These are phyloP conservation scores for Kwoniella sp. DNA, from an alignment of 768 basidiomycete species.

Conservation along the genomic window DNA sequence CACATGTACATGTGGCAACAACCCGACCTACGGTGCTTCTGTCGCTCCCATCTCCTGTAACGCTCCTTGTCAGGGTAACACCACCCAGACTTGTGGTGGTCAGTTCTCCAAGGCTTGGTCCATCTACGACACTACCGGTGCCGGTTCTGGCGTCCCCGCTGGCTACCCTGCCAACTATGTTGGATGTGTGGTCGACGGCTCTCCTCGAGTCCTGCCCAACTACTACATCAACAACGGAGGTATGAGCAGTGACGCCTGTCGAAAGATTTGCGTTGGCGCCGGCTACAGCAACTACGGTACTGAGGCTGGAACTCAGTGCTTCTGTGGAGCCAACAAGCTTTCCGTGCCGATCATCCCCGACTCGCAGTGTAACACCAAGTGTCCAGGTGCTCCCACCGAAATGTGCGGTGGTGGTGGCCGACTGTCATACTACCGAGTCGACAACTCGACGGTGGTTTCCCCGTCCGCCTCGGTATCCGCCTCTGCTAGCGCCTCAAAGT, in stretches of 20 bases:
- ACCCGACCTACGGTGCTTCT: conserved; percentile 22
- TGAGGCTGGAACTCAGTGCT: conserved; percentile 34
- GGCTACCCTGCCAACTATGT: conserved; percentile 33
- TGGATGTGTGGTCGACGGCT: conserved; percentile 29
- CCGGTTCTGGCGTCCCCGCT: conserved; percentile 11
- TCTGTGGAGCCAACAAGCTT: conserved; percentile 34
- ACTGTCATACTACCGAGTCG: conserved; percentile 28
- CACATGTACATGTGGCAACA: conserved; percentile 43
- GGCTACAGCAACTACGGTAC: conserved; percentile 33
- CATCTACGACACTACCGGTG: conserved; percentile 37
- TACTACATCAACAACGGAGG: conserved; percentile 14
- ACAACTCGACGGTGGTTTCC: conserved; percentile 4
- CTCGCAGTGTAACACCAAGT: conserved; percentile 31
- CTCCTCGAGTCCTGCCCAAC: conserved; percentile 22
- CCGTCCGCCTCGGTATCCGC: conserved; percentile 1
- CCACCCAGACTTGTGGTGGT: conserved; percentile 35
- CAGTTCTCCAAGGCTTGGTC: conserved; percentile 19
- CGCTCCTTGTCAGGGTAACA: conserved; percentile 27
- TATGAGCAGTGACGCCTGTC: conserved; percentile 29
- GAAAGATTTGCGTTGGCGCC: conserved; percentile 27
- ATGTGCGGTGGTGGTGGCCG: conserved; percentile 33
- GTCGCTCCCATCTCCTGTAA: conserved; percentile 21
- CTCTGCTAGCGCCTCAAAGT: conserved; percentile 1
- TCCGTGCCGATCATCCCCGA: conserved; percentile 21
- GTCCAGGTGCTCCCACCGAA: conserved; percentile 29